Base-by-base conservation (phyloP, 768 basidiomycete species). In the Botryobasidium botryosum region DNA sequence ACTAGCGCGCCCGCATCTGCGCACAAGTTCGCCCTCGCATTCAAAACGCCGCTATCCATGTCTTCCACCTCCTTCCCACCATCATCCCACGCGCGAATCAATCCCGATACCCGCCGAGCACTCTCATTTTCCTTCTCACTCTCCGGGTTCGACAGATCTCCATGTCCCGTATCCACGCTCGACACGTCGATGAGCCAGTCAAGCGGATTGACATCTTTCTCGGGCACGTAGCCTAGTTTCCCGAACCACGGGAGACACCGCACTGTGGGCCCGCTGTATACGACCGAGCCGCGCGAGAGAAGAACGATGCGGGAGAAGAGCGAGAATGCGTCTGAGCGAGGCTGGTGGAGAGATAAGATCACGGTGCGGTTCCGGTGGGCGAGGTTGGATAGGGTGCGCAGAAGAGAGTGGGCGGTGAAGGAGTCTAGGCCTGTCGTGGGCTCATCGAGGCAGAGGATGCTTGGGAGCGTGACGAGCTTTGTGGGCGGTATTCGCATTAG, bases 301-400 rank as follows among this genome's bases (percentile, higher is more conserved):
- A 82, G 60, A 25, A 76, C 57, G 10, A 79, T 60, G 26, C 70
- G 62, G 39, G 73, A 73, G 54, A 82, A 80, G 35, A 74, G 67
- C 0, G 67, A 53, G 40, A 77, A 69, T 0, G 75, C 75, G 46
- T 73, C 72, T 20, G 69, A 68, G 18, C 70, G 67, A 0, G 78
- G 78, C 46, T 80, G 77, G 51, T 82, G 79, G 43, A 82, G 75
- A 4, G 74, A 74, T 15, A 72, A 70, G 37, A 80, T 66, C 26
- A 77, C 66, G 27, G 75, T 68, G 41, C 74, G 71, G 20, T 65
- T 64, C 48, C 69, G 36, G 2, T 35, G 33, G 13, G 48, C 66
- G 5, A 64, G 59, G 23, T 61, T 52, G 0, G 72, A 68, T 7
- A 75, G 56, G 13, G 59, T 57, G 15, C 62, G 62, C 25, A 72